phyloP scores from a whole-genome alignment of 257 asterid species.

The Nicotiana paniculata region DNA sequence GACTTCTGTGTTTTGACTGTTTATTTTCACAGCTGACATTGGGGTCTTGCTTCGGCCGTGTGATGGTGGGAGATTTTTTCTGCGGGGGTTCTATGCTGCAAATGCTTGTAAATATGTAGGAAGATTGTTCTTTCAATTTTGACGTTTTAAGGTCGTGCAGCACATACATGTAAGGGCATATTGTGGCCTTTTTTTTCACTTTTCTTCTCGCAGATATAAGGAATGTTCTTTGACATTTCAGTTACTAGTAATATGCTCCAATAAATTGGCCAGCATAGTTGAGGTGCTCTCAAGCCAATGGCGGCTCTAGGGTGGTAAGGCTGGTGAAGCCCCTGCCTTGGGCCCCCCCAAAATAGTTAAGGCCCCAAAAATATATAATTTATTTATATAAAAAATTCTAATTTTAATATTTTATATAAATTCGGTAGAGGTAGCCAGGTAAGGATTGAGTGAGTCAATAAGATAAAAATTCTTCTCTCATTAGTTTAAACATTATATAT shows the following conservation, averaged over 20 bases:
- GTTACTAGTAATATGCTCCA: background rate
- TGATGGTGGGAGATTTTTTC: background rate
- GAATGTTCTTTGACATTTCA: background rate
- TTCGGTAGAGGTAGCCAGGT: too few relatives aligned
- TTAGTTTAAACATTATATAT: too few relatives aligned
- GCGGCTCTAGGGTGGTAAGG: too few relatives aligned
- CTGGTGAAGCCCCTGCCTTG: too few relatives aligned
- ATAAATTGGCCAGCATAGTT: background rate
- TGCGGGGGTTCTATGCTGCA: background rate
- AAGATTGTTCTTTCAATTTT: background rate
- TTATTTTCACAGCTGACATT: background rate
- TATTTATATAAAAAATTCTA: too few relatives aligned
- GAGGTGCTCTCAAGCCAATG: background rate
- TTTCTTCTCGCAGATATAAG: background rate
- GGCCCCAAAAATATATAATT: too few relatives aligned
- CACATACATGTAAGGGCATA: background rate
- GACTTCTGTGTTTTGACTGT: background rate
- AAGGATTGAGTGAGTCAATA: too few relatives aligned
- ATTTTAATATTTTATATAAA: too few relatives aligned
- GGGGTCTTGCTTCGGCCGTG: background rate
- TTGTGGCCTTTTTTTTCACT: background rate
- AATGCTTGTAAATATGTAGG: conserved; percentile 2
- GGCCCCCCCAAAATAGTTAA: too few relatives aligned
- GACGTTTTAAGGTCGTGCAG: background rate
- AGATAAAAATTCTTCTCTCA: too few relatives aligned